Evolutionary conservation across 202 grass and related monocot genomes (phyloP), one percentile per base, ranked within the genome.

Genomic region (Schoenoplectus triqueter): DNA sequence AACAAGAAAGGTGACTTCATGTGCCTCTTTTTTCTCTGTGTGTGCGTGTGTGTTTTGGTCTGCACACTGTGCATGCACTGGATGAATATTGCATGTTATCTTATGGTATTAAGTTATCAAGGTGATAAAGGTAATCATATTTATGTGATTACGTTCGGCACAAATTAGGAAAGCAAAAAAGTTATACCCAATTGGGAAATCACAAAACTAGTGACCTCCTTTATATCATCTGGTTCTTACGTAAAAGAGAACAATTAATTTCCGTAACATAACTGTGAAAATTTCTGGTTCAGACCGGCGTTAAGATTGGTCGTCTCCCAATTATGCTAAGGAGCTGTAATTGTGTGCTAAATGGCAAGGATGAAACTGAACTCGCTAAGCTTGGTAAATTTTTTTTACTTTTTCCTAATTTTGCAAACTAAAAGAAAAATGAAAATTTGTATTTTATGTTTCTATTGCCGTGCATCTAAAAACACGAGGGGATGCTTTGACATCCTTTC

Each of bases 291-390:
- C 83, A 95, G 89, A 5, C 2, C 6, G 46, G 61, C 19, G 45
- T 94, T 56, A 74, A 89, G 40, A 98, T 98, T 85, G 96, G 88
- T 18, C 84, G 89, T 77, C 83, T 95, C 81, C 93, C 96, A 69
- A 92, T 98, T 84, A 98, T 98, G 96, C 90, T 98, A 66, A 89
- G 93, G 78, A 98, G 96, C 69, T 67, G 67, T 73, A 46, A 22
- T 6, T 98, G 96, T 66, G 66, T 95, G 59, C 84, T 98, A 41
- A 87, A 84, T 73, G 91, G 90, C 78, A 95, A 83, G 85, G 93
- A 98, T 82, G 93, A 98, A 90, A 82, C 66, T 87, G 91, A 95
- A 80, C 90, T 98, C 71, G 88, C 96, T 39, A 93, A 66, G 85
- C 85, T 87, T 70, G 91, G 95, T 98, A 86, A 84, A 84, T 20